Base-by-base conservation (phyloP, 495 filamentous ascomycete species). In the Xylaria intraflava region DNA sequence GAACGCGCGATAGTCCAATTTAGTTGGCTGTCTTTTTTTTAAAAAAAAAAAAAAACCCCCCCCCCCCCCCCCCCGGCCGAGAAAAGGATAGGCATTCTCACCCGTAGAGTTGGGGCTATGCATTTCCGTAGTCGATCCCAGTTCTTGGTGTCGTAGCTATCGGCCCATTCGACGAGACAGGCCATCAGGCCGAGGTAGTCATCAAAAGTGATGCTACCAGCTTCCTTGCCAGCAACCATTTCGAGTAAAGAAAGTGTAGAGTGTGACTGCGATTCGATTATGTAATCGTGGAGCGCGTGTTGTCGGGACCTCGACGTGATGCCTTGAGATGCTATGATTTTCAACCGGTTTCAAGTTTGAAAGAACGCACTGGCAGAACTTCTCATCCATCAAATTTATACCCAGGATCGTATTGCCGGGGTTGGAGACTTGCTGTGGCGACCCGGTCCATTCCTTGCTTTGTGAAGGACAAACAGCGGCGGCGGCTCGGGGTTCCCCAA, bases 111-210 rank as follows among this genome's bases (percentile, higher is more conserved):
- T 6, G 86, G 85, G 19, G 87, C 87, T 49, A 90, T 83, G 73
- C 83, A 87, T 53, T 78, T 79, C 30, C 73, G 67, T 22, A 91
- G 78, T 24, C 86, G 82, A 6, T 78, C 72, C 86, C 87, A 90
- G 77, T 91, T 83, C 77, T 86, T 91, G 61, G 75, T 78, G 70
- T 90, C 87, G 67, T 91, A 91, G 76, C 84, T 87, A 61, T 90
- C 87, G 0, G 83, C 86, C 87, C 87, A 91, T 56, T 90, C 84
- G 67, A 86, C 87, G 43, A 72, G 54, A 23, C 78, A 74, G 57
- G 78, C 70, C 31, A 61, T 72, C 29, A 73, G 60, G 33, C 74
- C 79, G 64, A 81, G 76, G 66, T 72, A 81, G 29, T 82, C 78
- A 71, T 66, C 64, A 24, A 66, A 66, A 12, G 53, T 53, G 44